A percentile compares a stretch with the other conserved stretches of the same genome.
These are phyloP conservation scores for Rhynchospora breviuscula DNA, from an alignment of 176 grass and related monocot genomes.

Conservation along the genomic window DNA sequence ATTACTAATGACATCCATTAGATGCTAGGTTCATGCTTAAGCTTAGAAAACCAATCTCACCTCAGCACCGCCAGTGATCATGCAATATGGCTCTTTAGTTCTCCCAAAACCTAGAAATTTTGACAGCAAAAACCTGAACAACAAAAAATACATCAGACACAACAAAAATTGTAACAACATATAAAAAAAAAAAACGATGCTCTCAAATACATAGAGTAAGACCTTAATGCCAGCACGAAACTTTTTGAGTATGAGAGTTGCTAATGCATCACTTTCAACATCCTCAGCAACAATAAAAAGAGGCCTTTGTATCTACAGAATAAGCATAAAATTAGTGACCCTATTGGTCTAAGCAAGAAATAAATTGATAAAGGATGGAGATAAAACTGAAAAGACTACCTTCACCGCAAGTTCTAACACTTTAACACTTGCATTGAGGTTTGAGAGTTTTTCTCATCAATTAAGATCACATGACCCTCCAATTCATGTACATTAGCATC, in stretches of 20 bases:
- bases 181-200: too few species aligned
- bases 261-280: conserved; percentile 81
- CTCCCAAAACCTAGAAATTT: conserved; percentile 89
- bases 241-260: conserved; percentile 79
- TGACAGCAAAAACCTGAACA: conserved; percentile 71
- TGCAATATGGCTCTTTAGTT: conserved; percentile 78
- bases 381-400: conserved; percentile 22
- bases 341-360: background rate
- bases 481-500: too few species aligned
- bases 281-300: conserved; percentile 89
- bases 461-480: too few species aligned
- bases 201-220: background rate
- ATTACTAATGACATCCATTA: background rate
- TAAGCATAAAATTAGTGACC: too few species aligned
- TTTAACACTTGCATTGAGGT: too few species aligned
- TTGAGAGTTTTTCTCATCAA: too few species aligned
- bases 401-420: conserved; percentile 70
- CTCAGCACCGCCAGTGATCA: conserved; percentile 60
- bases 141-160: background rate
- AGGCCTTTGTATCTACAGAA: conserved; percentile 72
- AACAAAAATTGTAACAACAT: background rate
- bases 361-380: background rate
- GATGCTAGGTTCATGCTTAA: background rate
- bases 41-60: conserved; percentile 25
- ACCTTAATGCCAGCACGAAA: conserved; percentile 93